These are phyloP conservation scores for Circinella minor DNA, from an alignment of 371 early-diverging fungal species.

Conservation along the genomic window DNA sequence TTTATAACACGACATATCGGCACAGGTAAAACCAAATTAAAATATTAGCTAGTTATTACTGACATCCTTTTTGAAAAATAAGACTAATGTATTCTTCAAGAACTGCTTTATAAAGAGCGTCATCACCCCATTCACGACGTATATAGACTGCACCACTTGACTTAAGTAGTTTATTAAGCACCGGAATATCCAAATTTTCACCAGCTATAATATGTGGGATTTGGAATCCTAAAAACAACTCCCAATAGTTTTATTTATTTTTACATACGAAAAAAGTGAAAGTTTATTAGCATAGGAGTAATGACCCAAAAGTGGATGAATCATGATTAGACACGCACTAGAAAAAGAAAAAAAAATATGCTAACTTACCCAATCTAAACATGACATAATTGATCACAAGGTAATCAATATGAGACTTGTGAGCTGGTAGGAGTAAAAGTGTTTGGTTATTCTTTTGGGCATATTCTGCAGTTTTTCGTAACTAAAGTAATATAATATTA, in stretches of 20 bases:
- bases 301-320: neutral
- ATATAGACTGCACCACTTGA: conserved; percentile 84
- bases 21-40: too few species aligned
- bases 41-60: conserved; percentile 3
- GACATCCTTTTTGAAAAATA: conserved; percentile 42
- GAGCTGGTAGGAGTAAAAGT: conserved; percentile 79
- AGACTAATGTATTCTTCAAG: conserved; percentile 77
- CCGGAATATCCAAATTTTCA: conserved; percentile 84
- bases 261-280: neutral
- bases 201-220: conserved; percentile 90
- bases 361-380: conserved; percentile 65
- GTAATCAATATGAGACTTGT: conserved; percentile 89
- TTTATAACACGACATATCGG: neutral
- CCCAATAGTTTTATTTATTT: too few species aligned
- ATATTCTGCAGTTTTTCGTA: conserved; percentile 58
- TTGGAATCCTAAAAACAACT: conserved; percentile 52
- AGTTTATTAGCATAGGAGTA: neutral
- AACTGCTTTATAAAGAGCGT: conserved; percentile 70
- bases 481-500: conserved; percentile 39
- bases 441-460: conserved; percentile 71
- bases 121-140: conserved; percentile 82
- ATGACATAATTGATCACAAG: conserved; percentile 83
- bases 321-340: neutral
- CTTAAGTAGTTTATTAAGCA: conserved; percentile 70
- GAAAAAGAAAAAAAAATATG: too few species aligned